These are phyloP conservation scores for Scedosporium dehoogii DNA, from an alignment of 2,329 filamentous ascomycete genomes.

Conservation along the genomic window DNA sequence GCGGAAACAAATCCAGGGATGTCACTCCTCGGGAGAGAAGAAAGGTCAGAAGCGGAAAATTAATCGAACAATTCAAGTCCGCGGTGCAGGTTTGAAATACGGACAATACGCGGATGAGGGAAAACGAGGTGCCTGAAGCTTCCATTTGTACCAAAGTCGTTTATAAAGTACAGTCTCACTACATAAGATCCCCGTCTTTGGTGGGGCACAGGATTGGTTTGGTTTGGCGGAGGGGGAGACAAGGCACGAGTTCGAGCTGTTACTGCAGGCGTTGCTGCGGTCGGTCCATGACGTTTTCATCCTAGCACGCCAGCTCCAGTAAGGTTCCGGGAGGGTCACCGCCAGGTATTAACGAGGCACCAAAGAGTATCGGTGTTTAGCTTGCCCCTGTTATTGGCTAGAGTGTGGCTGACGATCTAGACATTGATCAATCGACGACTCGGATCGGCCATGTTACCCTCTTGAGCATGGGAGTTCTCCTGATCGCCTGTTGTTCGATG, in stretches of 20 bases:
- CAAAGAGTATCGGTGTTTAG: not conserved
- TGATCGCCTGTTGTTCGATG: too few relatives aligned
- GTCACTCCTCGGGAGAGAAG: too few relatives aligned
- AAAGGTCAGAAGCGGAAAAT: not conserved
- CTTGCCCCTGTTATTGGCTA: not conserved
- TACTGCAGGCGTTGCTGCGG: not conserved
- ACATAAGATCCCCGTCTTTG: not conserved
- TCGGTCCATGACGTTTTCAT: not conserved
- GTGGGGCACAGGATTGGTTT: not conserved
- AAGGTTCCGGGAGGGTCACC: not conserved
- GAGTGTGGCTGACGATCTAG: not conserved
- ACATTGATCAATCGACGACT: not conserved
- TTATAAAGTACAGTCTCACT: too few relatives aligned
- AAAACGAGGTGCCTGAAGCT: not conserved
- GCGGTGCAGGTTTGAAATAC: not conserved
- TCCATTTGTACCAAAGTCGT: too few relatives aligned
- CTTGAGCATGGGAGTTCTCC: not conserved
- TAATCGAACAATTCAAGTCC: not conserved
- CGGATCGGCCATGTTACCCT: too few relatives aligned
- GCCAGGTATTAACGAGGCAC: not conserved
- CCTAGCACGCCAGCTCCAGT: not conserved
- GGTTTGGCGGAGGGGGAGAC: too few relatives aligned
- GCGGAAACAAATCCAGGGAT: too few relatives aligned
- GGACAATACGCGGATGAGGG: not conserved
- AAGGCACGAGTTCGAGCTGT: too few relatives aligned